Percentiles rank a stretch among this genome's conserved stretches.
phyloP scores from a whole-genome alignment of 805 yeast species.

The Cyberlindnera amylophila region DNA sequence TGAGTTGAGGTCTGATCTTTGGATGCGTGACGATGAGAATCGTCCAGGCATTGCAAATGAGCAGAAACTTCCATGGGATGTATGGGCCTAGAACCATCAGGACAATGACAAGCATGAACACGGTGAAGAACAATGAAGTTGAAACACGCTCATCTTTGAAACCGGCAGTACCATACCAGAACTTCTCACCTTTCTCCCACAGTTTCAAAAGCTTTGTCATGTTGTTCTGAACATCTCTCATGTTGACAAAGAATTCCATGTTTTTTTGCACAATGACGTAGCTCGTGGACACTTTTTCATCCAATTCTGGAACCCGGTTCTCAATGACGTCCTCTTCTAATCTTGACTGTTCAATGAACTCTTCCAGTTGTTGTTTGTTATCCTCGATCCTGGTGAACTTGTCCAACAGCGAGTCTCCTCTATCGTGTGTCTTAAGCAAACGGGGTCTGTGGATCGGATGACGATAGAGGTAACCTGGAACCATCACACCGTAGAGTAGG shows the following conservation, averaged over 20 bases:
- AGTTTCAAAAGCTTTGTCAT: conserved; percentile 50
- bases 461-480: conserved; percentile 65
- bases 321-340: conserved; percentile 10
- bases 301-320: conserved; percentile 25
- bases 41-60: conserved; percentile 58
- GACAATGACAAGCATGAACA: conserved; percentile 35
- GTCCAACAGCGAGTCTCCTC: conserved; percentile 54
- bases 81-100: conserved; percentile 43
- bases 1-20: conserved; percentile 30
- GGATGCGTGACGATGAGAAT: conserved; percentile 59
- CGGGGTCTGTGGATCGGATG: conserved; percentile 56
- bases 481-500: conserved; percentile 52
- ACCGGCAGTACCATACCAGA: conserved; percentile 60
- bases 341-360: conserved; percentile 7
- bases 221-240: conserved; percentile 70
- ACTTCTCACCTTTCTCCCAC: conserved; percentile 48
- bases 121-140: conserved; percentile 51
- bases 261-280: conserved; percentile 28
- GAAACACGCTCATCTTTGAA: conserved; percentile 68
- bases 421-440: conserved; percentile 39
- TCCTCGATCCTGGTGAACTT: conserved; percentile 32
- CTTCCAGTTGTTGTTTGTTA: conserved; percentile 27
- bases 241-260: conserved; percentile 47
- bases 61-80: conserved; percentile 62
- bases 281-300: conserved; percentile 19